Evolutionary conservation across 495 filamentous ascomycete genomes (phyloP), one percentile per base, ranked within the genome.

Genomic region (Penicillium egyptiacum): DNA sequence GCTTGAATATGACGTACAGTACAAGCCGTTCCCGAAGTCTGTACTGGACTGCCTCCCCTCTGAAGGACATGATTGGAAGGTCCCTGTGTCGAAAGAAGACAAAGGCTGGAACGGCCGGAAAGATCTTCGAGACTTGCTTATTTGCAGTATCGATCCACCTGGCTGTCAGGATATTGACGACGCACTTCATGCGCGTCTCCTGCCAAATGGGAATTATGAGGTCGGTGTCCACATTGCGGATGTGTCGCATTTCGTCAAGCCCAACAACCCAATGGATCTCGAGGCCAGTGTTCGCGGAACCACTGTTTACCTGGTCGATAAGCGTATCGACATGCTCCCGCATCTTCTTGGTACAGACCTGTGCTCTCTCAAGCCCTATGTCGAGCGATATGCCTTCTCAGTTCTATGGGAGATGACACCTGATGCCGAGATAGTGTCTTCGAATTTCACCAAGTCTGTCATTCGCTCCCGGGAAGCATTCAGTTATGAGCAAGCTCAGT

Each of bases 221-320:
- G 90, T 98, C 12, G 94, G 94, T 53, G 94, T 98, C n/a, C 95
- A 98, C 68, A 98, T 98, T 69, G 94, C 94, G 42, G 94, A 98
- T 66, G 94, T 98, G 19, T 96, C 95, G 16, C 91, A 98, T 69
- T 98, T 98, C 62, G 95, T 98, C 68, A 95, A 92, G 73, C 92
- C 95, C 26, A 91, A 91, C 69, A 98, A 94, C 68, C 85, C 94
- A 40, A 98, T 98, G 95, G 95, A 98, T 68, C 81, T 82, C 22
- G 94, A 98, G 74, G 94, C 94, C 2, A 92, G 90, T 66, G 82
- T 92, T 56, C 87, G 94, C 67, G 94, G 93, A 57, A 98, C 94
- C 4, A 98, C 95, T 0, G 94, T 98, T 28, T 98, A 98, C 64
- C 79, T 98, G 23, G 95, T 98, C 2, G 94, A 98, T 73, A 98